Evolutionary conservation across 2,329 filamentous ascomycete species (phyloP), one percentile per base, ranked within the genome.

Genomic region (Colletotrichum incanum): DNA sequence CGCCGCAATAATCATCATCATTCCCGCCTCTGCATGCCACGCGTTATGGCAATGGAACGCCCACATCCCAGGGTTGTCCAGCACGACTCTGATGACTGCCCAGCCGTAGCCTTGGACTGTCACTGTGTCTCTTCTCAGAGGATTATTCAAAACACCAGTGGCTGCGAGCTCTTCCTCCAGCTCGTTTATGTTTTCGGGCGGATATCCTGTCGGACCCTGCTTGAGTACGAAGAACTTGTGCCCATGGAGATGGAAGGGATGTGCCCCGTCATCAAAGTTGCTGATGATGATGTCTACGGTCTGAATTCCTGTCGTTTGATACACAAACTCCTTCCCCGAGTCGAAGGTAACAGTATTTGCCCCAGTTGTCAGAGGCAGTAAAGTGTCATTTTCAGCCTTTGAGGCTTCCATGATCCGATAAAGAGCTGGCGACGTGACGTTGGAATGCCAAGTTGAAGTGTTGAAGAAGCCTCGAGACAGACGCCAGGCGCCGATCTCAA

Each of bases 21-120:
- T 84, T 1, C 89, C 89, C 1, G 88, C 86, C 74, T 89, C 88
- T 0, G 84, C 83, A 75, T 91, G 89, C 89, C 89, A 91, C 0
- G 83, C 81, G 70, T 90, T 86, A 74, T 91, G 89, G 74, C 89
- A 91, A 76, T 90, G 89, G 28, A 91, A 85, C 0, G 86, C 83
- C 89, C 89, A 91, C 1, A 88, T 74, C 0, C 89, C 89, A 0
- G 88, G 85, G 75, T 90, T 91, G 71, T 91, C 88, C 0, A 88
- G 83, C 3, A 88, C 81, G 18, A 90, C 84, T 66, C 89, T 81
- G 16, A 91, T 77, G n/a, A 88, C 75, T 2, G 85, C 81, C 88
- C 87, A 90, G 0, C 86, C 87, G 63, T 86, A 90, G 0, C 84
- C 85, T 76, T 89, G 86, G 0, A 88, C 82, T 0, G 86, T 87